Evolutionary conservation across 306 rosid genomes (phyloP).

Genomic region (Citrullus colocynthis): DNA sequence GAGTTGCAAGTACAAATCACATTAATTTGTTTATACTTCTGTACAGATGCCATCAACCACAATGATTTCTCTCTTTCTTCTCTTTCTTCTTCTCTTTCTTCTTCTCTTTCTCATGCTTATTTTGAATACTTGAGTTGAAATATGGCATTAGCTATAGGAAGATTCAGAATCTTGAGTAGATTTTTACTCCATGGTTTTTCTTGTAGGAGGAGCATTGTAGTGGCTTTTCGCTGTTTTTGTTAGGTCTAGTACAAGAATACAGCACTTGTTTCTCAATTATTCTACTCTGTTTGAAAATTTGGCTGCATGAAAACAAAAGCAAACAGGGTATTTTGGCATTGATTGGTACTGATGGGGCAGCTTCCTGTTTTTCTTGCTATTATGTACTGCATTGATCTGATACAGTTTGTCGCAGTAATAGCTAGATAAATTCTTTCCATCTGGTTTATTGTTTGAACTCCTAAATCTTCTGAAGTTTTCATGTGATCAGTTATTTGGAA

Average conservation of each 20-base stretch:
- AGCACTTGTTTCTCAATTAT: slow-evolving; percentile 3
- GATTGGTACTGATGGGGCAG: not conserved
- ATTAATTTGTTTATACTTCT: slow-evolving; percentile 1
- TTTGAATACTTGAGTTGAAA: not conserved
- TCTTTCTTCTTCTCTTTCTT: not conserved
- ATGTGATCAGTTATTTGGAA: not conserved
- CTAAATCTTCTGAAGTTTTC: not conserved
- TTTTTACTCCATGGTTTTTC: not conserved
- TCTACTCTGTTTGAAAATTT: not conserved
- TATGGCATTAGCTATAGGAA: not conserved
- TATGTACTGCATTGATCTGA: not conserved
- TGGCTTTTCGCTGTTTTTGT: not conserved
- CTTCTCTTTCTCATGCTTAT: not conserved
- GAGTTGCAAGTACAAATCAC: slow-evolving; percentile 3
- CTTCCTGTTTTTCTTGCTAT: not conserved
- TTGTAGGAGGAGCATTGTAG: not conserved
- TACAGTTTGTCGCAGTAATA: not conserved
- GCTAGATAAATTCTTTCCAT: not conserved
- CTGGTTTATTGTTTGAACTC: not conserved
- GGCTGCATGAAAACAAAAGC: slow-evolving; percentile 4
- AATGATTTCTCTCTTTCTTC: not conserved
- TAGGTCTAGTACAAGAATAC: not conserved
- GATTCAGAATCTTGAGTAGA: not conserved
- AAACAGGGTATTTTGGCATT: not conserved
- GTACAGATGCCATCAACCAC: not conserved